These are phyloP conservation scores for Apophysomyces sp. DNA, from an alignment of 371 early-diverging fungal species.

Conservation along the genomic window DNA sequence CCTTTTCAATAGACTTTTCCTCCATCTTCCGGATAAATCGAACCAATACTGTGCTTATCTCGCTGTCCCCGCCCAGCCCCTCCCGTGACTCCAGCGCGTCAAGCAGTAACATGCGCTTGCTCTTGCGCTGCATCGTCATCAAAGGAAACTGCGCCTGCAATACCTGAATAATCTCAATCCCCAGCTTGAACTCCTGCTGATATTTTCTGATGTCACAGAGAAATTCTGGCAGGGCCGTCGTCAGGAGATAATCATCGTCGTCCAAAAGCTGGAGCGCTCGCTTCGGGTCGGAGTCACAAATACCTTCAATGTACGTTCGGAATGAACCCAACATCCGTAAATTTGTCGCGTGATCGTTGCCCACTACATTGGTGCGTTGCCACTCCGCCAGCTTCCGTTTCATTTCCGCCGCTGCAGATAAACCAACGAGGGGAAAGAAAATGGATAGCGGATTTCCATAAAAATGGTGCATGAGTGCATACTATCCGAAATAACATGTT, in stretches of 20 bases:
- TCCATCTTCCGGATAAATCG: constrained; percentile 32
- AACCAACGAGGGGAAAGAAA: constrained; percentile 41
- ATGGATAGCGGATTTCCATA: constrained; percentile 85
- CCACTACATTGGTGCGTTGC: constrained; percentile 23
- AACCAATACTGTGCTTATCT: constrained; percentile 17
- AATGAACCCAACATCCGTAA: constrained; percentile 81
- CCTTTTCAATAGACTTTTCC: constrained; percentile 5
- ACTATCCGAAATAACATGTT: constrained; percentile 48
- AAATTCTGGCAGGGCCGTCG: constrained; percentile 36
- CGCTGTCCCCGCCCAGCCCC: constrained; percentile 17
- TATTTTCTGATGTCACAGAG: constrained; percentile 44
- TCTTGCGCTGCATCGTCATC: constrained; percentile 39
- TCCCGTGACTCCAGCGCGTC: constrained; percentile 46
- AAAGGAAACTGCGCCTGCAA: constrained; percentile 52
- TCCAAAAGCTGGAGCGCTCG: constrained; percentile 50
- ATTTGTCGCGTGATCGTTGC: constrained; percentile 53
- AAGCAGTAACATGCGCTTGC: constrained; percentile 53
- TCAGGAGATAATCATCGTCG: constrained; percentile 54
- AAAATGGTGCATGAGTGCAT: constrained; percentile 83
- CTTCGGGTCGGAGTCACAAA: constrained; percentile 41
- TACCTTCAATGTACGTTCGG: constrained; percentile 47
- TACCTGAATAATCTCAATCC: constrained; percentile 48
- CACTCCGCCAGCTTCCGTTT: constrained; percentile 32
- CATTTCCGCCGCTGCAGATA: constrained; percentile 22
- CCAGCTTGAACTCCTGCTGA: constrained; percentile 50